Conservation (phyloP, 805 yeast genomes). For the Cyberlindnera xylosilytica region DNA sequence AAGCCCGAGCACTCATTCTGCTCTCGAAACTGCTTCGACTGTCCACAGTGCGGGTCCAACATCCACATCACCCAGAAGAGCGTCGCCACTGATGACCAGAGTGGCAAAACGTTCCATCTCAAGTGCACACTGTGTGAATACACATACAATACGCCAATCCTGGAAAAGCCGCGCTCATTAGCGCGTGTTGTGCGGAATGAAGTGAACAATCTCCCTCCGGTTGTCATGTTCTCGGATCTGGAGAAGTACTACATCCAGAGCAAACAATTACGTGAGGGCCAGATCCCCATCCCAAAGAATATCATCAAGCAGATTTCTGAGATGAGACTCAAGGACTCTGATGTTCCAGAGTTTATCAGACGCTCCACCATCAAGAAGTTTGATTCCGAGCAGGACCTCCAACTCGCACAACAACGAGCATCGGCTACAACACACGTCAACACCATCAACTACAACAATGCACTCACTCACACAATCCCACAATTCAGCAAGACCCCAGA, state of each 20-base stretch:
- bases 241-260: constrained; percentile 21
- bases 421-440: neutral
- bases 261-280: constrained; percentile 11
- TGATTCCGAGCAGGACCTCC: constrained; percentile 4
- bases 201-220: constrained; percentile 4
- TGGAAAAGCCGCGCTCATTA: constrained; percentile 19
- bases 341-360: constrained; percentile 18
- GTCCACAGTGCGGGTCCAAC: constrained; percentile 24
- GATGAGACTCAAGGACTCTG: constrained; percentile 10
- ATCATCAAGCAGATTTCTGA: constrained; percentile 17
- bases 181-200: constrained; percentile 15
- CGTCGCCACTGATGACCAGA: neutral
- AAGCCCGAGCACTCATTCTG: constrained; percentile 23
- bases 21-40: constrained; percentile 27
- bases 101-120: constrained; percentile 8
- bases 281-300: constrained; percentile 15
- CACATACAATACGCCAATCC: constrained; percentile 10
- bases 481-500: neutral
- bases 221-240: constrained; percentile 16
- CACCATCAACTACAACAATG: constrained; percentile 4
- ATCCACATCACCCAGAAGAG: constrained; percentile 12
- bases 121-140: constrained; percentile 20
- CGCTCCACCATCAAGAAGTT: constrained; percentile 8
- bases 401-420: neutral
- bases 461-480: constrained; percentile 6